A percentile compares a stretch with the other conserved stretches of the same genome.
These are phyloP conservation scores for Erodium chrysanthum DNA, from an alignment of 441 rosid genomes.

Conservation along the genomic window DNA sequence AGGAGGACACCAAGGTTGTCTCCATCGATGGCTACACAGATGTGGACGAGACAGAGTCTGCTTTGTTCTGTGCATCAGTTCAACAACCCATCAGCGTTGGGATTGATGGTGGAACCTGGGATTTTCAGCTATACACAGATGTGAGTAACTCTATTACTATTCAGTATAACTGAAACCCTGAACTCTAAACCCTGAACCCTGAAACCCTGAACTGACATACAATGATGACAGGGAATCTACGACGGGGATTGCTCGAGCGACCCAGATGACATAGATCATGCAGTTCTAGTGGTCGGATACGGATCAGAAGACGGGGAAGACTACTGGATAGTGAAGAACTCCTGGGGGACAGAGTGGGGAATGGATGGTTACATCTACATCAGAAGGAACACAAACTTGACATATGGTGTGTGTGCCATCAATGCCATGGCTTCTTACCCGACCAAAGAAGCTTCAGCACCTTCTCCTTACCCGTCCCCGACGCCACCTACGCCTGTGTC, in stretches of 20 bases:
- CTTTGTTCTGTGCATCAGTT: conserved; percentile 44
- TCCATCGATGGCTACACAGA: conserved; percentile 51
- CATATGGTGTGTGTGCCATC: conserved; percentile 59
- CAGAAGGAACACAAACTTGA: conserved; percentile 32
- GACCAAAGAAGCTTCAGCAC: conserved; percentile 39
- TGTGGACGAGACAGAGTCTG: conserved; percentile 47
- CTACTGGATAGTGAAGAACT: conserved; percentile 79
- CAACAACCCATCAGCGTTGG: conserved; percentile 74
- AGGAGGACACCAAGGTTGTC: conserved; percentile 39
- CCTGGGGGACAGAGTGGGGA: conserved; percentile 80
- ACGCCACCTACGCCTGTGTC: conserved; percentile 29
- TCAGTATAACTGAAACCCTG: too few species aligned
- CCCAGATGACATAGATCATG: conserved; percentile 65
- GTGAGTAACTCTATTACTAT: conserved; percentile 29
- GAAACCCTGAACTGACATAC: too few species aligned
- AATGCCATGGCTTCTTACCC: conserved; percentile 73
- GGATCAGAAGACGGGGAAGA: conserved; percentile 47
- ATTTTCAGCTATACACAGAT: conserved; percentile 56
- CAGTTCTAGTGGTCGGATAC: conserved; percentile 59
- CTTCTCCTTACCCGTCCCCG: conserved; percentile 45
- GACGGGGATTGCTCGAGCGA: conserved; percentile 51
- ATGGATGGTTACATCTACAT: conserved; percentile 45
- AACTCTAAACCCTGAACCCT: too few species aligned
- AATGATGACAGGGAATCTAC: conserved; percentile 62
- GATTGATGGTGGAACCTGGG: conserved; percentile 49